Evolutionary conservation across 2,329 filamentous ascomycete genomes (phyloP).

Genomic region (Aspergillus brasiliensis): DNA sequence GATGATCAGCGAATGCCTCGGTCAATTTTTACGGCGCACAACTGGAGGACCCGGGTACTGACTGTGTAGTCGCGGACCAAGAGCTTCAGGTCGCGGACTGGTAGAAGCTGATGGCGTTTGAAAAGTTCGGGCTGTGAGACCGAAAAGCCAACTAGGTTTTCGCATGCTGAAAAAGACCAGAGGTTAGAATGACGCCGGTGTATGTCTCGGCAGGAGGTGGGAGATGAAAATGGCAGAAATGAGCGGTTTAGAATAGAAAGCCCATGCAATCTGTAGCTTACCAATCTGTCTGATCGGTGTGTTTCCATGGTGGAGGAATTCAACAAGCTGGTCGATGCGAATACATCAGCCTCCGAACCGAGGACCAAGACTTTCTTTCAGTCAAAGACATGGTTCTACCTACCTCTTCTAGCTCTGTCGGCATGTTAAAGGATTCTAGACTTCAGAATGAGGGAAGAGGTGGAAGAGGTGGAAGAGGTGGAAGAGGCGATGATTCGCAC

Average conservation of each 20-base stretch:
- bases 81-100: conserved; percentile 84
- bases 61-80: conserved; percentile 81
- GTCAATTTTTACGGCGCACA: background rate
- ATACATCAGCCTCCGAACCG: background rate
- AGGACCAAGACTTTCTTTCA: background rate
- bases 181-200: background rate
- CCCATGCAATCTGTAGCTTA: conserved; percentile 36
- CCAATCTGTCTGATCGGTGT: conserved; percentile 83
- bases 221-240: background rate
- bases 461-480: background rate
- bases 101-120: conserved; percentile 75
- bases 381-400: conserved; percentile 9
- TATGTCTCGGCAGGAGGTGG: background rate
- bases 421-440: conserved; percentile 55
- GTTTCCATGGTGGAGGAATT: conserved; percentile 90
- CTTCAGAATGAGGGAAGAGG: background rate
- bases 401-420: conserved; percentile 76
- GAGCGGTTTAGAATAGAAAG: background rate
- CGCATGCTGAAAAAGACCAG: conserved; percentile 61
- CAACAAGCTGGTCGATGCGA: conserved; percentile 55
- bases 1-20: background rate
- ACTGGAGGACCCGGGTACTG: conserved; percentile 35
- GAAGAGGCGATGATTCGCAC: background rate
- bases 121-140: conserved; percentile 78
- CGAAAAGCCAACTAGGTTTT: conserved; percentile 83